Conservation (phyloP, 208 protist genomes). For the Balamuthia mandrillaris region DNA sequence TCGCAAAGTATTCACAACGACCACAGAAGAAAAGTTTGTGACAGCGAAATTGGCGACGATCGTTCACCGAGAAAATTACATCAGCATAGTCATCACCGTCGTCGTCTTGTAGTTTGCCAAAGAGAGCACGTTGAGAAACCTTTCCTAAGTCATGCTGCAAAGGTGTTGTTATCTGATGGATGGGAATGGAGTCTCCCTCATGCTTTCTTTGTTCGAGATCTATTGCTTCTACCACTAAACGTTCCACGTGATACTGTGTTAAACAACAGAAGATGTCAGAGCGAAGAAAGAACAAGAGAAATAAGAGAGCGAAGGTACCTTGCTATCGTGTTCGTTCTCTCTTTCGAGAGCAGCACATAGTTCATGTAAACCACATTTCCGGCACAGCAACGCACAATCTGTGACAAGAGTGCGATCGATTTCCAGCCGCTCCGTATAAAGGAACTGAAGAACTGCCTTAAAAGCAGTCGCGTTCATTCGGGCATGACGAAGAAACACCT, state of each 20-base stretch:
- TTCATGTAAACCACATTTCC: not conserved
- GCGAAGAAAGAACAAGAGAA: not conserved
- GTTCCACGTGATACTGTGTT: not conserved
- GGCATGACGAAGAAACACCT: not conserved
- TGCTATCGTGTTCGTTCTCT: not conserved
- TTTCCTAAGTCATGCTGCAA: not conserved
- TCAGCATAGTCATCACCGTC: not conserved
- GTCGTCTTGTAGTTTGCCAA: too few species aligned
- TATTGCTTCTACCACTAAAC: not conserved
- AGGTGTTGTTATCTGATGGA: too few species aligned
- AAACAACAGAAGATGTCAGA: not conserved
- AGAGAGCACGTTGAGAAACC: too few species aligned
- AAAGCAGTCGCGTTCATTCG: not conserved
- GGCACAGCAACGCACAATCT: not conserved
- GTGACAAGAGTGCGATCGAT: not conserved
- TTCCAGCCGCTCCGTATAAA: not conserved
- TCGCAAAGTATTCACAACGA: not conserved
- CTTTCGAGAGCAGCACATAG: not conserved
- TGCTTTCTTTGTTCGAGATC: not conserved
- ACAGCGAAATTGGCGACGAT: not conserved
- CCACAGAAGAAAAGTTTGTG: conserved; percentile 20
- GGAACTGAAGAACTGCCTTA: conserved; percentile 6
- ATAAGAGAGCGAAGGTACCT: not conserved
- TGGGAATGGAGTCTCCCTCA: not conserved
- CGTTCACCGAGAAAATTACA: not conserved